Conservation (phyloP, 2,329 filamentous ascomycete species). For the Calonectria multiphialidica region DNA sequence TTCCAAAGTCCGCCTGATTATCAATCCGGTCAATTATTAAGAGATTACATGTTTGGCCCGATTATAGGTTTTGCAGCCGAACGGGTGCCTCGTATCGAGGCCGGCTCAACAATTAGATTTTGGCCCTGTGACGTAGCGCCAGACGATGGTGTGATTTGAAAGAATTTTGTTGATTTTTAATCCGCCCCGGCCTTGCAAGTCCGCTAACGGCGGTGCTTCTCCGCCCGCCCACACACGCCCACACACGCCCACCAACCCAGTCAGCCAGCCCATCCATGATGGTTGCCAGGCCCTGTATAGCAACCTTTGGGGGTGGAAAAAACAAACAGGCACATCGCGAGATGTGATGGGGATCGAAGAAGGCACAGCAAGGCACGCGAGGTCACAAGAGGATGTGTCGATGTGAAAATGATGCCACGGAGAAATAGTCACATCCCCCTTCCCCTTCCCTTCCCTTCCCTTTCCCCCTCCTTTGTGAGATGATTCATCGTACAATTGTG, state of each 20-base stretch:
- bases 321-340: background rate
- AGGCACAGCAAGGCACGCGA: too few species aligned
- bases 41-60: background rate
- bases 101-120: background rate
- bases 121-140: background rate
- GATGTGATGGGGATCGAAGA: too few species aligned
- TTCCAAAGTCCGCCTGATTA: background rate
- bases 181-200: background rate
- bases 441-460: too few species aligned
- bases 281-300: background rate
- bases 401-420: too few species aligned
- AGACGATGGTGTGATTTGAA: background rate
- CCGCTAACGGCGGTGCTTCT: background rate
- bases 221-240: background rate
- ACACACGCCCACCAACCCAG: background rate
- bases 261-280: background rate
- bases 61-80: background rate
- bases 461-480: too few species aligned
- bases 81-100: background rate
- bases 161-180: constrained; percentile 9
- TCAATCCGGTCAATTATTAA: background rate
- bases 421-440: too few species aligned
- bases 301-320: background rate
- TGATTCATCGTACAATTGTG: too few species aligned
- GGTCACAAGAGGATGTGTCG: too few species aligned